Conservation (phyloP, 441 rosid species). For the Pelargonium fulgidum region DNA sequence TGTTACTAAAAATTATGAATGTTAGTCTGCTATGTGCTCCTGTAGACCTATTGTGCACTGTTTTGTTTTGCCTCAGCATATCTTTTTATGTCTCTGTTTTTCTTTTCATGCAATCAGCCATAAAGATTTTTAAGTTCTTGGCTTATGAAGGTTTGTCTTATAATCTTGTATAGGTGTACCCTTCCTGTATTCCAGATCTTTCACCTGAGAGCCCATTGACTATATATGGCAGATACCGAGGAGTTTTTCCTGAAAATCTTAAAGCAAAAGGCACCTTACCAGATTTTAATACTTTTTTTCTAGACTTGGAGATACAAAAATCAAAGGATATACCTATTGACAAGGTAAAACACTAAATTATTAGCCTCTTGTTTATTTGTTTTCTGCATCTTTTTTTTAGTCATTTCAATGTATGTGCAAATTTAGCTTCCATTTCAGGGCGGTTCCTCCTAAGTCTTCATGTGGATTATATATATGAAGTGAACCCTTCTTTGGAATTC, state of each 20-base stretch:
- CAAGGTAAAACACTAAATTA: constrained; percentile 38
- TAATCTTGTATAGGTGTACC: constrained; percentile 45
- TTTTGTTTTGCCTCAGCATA: background rate
- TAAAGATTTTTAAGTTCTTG: background rate
- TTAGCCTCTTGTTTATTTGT: background rate
- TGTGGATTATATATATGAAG: too few relatives aligned
- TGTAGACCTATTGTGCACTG: background rate
- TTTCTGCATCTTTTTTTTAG: background rate
- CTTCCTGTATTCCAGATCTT: constrained; percentile 66
- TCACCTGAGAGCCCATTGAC: constrained; percentile 54
- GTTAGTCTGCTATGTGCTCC: background rate
- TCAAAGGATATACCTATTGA: constrained; percentile 65
- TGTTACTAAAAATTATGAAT: background rate
- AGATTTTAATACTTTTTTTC: constrained; percentile 45
- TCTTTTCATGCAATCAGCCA: background rate
- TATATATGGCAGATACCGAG: constrained; percentile 64
- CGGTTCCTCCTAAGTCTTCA: too few relatives aligned
- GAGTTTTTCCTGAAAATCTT: constrained; percentile 56
- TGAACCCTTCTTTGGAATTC: background rate
- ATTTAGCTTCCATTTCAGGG: background rate
- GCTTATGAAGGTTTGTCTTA: constrained; percentile 18
- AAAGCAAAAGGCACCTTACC: constrained; percentile 58
- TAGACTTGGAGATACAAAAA: constrained; percentile 55
- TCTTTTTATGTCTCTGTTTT: background rate
- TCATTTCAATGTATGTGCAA: background rate